Evolutionary conservation across 2,329 filamentous ascomycete genomes (phyloP).

Genomic region (Xylariales sp.): DNA sequence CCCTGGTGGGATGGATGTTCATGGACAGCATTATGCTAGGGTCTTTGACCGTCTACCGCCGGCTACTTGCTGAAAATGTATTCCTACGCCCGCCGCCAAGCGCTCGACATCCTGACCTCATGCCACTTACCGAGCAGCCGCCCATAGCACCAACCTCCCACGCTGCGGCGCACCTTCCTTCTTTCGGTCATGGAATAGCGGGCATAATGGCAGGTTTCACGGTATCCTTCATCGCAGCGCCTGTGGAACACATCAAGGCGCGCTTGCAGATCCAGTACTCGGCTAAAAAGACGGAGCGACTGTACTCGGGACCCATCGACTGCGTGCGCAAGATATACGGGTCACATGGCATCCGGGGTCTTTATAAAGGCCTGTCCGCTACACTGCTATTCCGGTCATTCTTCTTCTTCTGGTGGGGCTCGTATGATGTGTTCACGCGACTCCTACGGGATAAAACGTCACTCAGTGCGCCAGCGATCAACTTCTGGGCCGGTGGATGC

Average conservation of each 20-base stretch:
- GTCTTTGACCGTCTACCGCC: slow-evolving; percentile 83
- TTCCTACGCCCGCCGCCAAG: slow-evolving; percentile 53
- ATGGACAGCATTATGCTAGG: slow-evolving; percentile 94
- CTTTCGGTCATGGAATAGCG: slow-evolving; percentile 79
- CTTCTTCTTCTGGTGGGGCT: slow-evolving; percentile 99
- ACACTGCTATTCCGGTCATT: slow-evolving; percentile 86
- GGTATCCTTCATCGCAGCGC: slow-evolving; percentile 87
- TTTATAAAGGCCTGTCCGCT: slow-evolving; percentile 81
- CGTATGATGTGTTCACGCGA: slow-evolving; percentile 79
- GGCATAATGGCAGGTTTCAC: slow-evolving; percentile 84
- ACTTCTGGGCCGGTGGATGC: slow-evolving; percentile 95
- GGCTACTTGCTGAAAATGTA: slow-evolving; percentile 73
- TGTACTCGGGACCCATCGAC: slow-evolving; percentile 86
- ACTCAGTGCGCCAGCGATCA: slow-evolving; percentile 74
- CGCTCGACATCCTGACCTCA: slow-evolving; percentile 27
- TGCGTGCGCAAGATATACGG: slow-evolving; percentile 66
- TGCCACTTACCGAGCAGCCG: slow-evolving; percentile 20
- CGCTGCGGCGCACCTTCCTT: slow-evolving; percentile 52
- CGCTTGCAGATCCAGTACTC: slow-evolving; percentile 92
- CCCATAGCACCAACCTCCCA: slow-evolving; percentile 18
- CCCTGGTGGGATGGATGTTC: slow-evolving; percentile 95
- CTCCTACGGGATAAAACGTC: slow-evolving; percentile 61
- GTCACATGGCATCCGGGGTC: slow-evolving; percentile 70
- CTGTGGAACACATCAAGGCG: slow-evolving; percentile 93
- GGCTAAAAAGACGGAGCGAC: slow-evolving; percentile 66